Evolutionary conservation across 2,329 filamentous ascomycete genomes (phyloP).

Genomic region (Tympanopsis confertula): DNA sequence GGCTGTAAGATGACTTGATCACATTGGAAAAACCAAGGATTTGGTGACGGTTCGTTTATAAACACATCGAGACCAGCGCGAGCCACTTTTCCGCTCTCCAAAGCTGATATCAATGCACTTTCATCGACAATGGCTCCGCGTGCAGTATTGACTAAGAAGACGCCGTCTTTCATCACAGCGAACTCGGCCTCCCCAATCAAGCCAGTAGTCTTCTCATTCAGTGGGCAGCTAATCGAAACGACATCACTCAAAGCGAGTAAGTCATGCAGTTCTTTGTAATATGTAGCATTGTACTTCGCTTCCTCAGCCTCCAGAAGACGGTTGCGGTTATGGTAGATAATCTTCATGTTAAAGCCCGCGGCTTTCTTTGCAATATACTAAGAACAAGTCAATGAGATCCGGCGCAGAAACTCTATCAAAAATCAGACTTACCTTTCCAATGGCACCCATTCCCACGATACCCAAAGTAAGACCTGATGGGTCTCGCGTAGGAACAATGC

Average conservation of each 20-base stretch:
- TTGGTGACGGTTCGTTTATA: slow-evolving; percentile 26
- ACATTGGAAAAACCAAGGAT: slow-evolving; percentile 24
- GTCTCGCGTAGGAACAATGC: slow-evolving; percentile 22
- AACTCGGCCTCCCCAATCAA: slow-evolving; percentile 27
- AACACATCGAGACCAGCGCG: slow-evolving; percentile 37
- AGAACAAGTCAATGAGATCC: neutral
- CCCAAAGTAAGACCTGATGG: slow-evolving; percentile 30
- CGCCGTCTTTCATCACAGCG: slow-evolving; percentile 30
- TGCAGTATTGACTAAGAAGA: slow-evolving; percentile 36
- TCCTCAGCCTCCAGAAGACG: slow-evolving; percentile 21
- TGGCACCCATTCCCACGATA: slow-evolving; percentile 34
- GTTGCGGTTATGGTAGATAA: slow-evolving; percentile 29
- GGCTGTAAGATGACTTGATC: slow-evolving; percentile 29
- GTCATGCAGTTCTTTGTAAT: slow-evolving; percentile 21
- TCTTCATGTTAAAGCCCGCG: slow-evolving; percentile 26
- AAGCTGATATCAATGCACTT: slow-evolving; percentile 28
- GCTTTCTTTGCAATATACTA: slow-evolving; percentile 25
- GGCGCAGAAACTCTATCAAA: neutral
- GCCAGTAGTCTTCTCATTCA: slow-evolving; percentile 23
- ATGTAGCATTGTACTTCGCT: slow-evolving; percentile 18
- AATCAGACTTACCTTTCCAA: slow-evolving; percentile 23
- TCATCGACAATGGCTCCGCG: slow-evolving; percentile 37
- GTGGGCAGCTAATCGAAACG: slow-evolving; percentile 34
- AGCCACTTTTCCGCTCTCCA: slow-evolving; percentile 31
- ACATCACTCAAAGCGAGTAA: slow-evolving; percentile 28